Base-by-base conservation (phyloP, 768 basidiomycete genomes). In the Scleroderma bovista region DNA sequence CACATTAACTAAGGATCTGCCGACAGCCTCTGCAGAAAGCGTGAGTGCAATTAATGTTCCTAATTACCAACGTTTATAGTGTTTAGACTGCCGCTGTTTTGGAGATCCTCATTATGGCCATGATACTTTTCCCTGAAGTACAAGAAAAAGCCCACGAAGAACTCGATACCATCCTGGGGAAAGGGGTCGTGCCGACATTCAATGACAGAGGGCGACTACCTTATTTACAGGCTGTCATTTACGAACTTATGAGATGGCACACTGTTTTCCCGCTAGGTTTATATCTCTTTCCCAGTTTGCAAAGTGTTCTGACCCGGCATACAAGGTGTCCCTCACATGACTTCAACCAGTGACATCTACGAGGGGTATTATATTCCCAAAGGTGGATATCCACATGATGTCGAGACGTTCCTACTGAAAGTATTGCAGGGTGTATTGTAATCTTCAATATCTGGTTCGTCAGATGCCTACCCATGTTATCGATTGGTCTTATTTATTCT, bases 41-140 rank as follows among this genome's bases (percentile, higher is more conserved):
- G 65, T 64, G 39, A 29, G 54, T 39, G 11, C 10, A 8, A n/a
- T 37, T 11, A 26, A 40, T n/a, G 33, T 36, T n/a, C 29, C 47
- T 22, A 45, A 34, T 17, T 23, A 44, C 13, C 8, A 32, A 29
- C 19, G 42, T 2, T 26, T 20, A 32, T 32, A 48, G 2, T 45
- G 47, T 15, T 34, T 44, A 65, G 63, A 52, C 53, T 11, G 47
- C 50, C 12, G 38, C 59, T 7, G n/a, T 43, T 3, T 31, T 61
- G n/a, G 13, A 49, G n/a, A 52, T 50, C 3, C 59, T 69, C 17
- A 33, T 67, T 24, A 46, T 69, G 16, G 55, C 60, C 2, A 62
- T 69, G 51, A 31, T 58, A 2, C 52, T 61, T n/a, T 44, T 59
- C 39, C 66, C 67, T 13, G 59, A 65, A 1, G 58, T 59, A 7